These are phyloP conservation scores for Sarcodon sp. DNA, from an alignment of 768 basidiomycete genomes.

Conservation along the genomic window DNA sequence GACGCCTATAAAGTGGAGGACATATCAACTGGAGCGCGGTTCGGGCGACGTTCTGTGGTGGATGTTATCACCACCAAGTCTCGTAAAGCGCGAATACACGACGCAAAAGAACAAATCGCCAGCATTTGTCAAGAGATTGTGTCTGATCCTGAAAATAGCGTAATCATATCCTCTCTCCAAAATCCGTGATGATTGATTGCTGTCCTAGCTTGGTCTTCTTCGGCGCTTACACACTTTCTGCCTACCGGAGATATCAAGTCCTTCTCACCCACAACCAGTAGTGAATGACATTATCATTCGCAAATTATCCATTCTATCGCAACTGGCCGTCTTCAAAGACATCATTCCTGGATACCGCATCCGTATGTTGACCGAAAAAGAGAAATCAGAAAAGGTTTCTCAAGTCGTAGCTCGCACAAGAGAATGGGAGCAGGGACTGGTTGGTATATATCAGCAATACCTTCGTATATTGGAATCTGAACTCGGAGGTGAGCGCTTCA, in stretches of 20 bases:
- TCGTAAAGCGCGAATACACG: constrained; percentile 50
- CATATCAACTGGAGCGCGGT: constrained; percentile 72
- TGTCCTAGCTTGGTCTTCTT: constrained; percentile 66
- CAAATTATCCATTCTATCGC: constrained; percentile 79
- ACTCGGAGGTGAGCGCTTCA: constrained; percentile 55
- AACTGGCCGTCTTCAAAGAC: constrained; percentile 92
- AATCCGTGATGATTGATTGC: constrained; percentile 3
- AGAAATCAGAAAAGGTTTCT: constrained; percentile 87
- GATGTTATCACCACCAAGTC: constrained; percentile 59
- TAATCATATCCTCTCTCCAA: constrained; percentile 24
- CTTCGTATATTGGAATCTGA: constrained; percentile 77
- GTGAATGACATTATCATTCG: constrained; percentile 74
- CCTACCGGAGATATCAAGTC: constrained; percentile 57
- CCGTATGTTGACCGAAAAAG: constrained; percentile 78
- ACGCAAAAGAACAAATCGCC: constrained; percentile 91
- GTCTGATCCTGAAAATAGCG: constrained; percentile 90
- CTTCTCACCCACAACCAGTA: constrained; percentile 57
- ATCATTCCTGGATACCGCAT: constrained; percentile 95
- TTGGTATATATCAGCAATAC: constrained; percentile 80
- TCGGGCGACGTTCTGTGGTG: constrained; percentile 72
- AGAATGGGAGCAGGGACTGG: constrained; percentile 93
- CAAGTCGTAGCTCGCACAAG: constrained; percentile 84
- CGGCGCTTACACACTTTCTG: constrained; percentile 85
- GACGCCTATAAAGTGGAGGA: constrained; percentile 37
- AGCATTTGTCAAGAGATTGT: constrained; percentile 88